A percentile compares a stretch with the other conserved stretches of the same genome.
Evolutionary conservation across 2,329 filamentous ascomycete species (phyloP).

Genomic region (Xylaria sp.): DNA sequence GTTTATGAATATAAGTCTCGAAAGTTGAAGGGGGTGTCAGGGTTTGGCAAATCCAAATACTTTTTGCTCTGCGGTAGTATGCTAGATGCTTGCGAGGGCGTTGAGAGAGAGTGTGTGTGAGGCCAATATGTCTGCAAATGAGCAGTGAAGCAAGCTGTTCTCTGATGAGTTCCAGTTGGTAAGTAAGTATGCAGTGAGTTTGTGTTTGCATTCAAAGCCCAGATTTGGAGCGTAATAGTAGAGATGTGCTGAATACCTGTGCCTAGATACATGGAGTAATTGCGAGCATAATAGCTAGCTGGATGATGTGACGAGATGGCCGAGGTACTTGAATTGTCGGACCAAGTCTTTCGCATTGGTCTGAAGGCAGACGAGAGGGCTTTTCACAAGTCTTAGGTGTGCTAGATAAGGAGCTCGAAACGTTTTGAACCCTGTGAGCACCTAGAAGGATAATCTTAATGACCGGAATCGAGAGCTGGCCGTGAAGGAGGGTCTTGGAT

Average conservation of each 20-base stretch:
- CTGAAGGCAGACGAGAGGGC: neutral
- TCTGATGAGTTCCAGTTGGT: neutral
- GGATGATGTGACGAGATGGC: neutral
- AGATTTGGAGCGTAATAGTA: neutral
- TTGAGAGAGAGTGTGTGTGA: neutral
- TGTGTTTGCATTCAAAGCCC: neutral
- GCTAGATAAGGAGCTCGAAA: neutral
- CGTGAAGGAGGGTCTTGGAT: too few species aligned
- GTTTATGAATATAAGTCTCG: neutral
- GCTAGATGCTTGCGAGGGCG: neutral
- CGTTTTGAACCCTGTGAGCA: neutral
- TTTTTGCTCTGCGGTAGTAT: neutral
- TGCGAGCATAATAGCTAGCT: neutral
- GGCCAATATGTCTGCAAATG: neutral
- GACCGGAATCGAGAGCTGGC: neutral
- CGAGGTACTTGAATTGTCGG: neutral
- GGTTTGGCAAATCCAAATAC: neutral
- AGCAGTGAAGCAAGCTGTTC: neutral
- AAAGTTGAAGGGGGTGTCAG: neutral
- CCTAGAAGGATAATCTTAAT: neutral
- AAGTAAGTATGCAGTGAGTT: neutral
- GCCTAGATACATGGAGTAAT: neutral
- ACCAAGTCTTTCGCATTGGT: neutral
- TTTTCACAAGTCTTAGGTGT: too few species aligned
- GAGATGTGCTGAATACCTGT: neutral